Base-by-base conservation (phyloP, 805 yeast species). In the Sugiyamaella floridensis region DNA sequence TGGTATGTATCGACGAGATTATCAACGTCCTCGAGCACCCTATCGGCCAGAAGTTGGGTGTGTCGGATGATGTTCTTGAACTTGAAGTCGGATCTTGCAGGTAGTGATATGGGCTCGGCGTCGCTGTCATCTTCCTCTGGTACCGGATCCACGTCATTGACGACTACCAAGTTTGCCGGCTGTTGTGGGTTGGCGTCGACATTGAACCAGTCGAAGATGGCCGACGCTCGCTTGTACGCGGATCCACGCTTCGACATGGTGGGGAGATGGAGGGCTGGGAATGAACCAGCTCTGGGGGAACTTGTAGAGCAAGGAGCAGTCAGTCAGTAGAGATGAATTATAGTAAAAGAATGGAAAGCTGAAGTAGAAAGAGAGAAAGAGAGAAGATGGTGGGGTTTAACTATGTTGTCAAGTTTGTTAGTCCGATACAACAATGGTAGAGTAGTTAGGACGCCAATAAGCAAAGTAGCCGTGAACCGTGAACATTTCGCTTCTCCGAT, bases 11-110 rank as follows among this genome's bases (percentile, higher is more conserved):
- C 28, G 6, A 54, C 45, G 14, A 53, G 22, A 14, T 43, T 44
- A 11, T 43, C 47, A 10, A 59, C 22, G 5, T 44, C 54, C 14
- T 51, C 57, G 1, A 40, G 43, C 32, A 60, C 48, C 11, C 19
- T 40, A 14, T 45, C 45, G 6, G 43, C 53, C 14, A 52, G 54
- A 4, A 26, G 45, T 12, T 48, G 37, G 2, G 48, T 47, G n/a
- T 43, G 32, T 7, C 42, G n/a, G 28, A 59, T 40, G 6, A 60
- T 54, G 16, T 57, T 45, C 28, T 48, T 29, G 48, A 55, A 54
- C 14, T 50, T 44, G 52, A 58, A 57, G 26, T 50, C 52, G 6
- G 51, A 47, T 10, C 57, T 34, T 1, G 48, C 9, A 2, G 59
- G 58, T 29, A 58, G 43, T 20, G 54, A 18, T 10, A 52, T 43